phyloP scores from a whole-genome alignment of 768 basidiomycete genomes.

The Suillus subalutaceus region DNA sequence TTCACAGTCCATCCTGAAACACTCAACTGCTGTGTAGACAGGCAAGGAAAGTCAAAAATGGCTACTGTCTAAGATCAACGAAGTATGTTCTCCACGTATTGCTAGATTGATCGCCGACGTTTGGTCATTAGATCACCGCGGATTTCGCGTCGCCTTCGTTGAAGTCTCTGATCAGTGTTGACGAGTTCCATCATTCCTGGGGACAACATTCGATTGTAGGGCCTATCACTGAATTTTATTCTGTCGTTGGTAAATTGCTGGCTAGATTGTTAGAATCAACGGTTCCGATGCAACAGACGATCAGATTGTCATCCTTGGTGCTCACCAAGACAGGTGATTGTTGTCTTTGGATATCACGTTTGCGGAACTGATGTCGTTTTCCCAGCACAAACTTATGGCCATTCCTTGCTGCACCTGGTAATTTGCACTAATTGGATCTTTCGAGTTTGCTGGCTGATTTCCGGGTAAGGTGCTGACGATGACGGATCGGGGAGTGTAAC shows the following conservation, averaged over 20 bases:
- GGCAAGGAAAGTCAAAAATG: slow-evolving; percentile 79
- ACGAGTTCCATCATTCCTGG: slow-evolving; percentile 82
- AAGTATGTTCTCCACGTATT: slow-evolving; percentile 45
- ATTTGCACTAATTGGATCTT: slow-evolving; percentile 4
- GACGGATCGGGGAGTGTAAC: slow-evolving; percentile 50
- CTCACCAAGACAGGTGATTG: slow-evolving; percentile 80
- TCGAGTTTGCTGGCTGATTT: slow-evolving; percentile 1
- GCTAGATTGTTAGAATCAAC: slow-evolving; percentile 74
- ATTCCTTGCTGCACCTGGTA: slow-evolving; percentile 78
- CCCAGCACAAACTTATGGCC: slow-evolving; percentile 76
- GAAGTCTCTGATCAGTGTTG: slow-evolving; percentile 57
- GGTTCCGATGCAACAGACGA: slow-evolving; percentile 67
- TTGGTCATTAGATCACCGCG: slow-evolving; percentile 56
- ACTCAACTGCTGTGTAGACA: slow-evolving; percentile 45
- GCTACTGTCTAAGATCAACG: slow-evolving; percentile 66
- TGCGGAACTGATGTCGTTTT: slow-evolving; percentile 13
- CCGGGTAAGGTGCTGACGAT: slow-evolving; percentile 40
- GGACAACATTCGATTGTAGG: slow-evolving; percentile 80
- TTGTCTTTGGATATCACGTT: slow-evolving; percentile 10
- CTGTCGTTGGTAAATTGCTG: slow-evolving; percentile 9
- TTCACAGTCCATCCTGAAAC: neutral
- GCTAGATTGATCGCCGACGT: slow-evolving; percentile 15
- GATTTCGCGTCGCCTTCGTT: slow-evolving; percentile 62
- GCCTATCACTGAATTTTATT: slow-evolving; percentile 14
- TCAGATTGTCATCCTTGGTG: slow-evolving; percentile 68